These are phyloP conservation scores for Kuraishia piskuri DNA, from an alignment of 805 yeast genomes.

Conservation along the genomic window DNA sequence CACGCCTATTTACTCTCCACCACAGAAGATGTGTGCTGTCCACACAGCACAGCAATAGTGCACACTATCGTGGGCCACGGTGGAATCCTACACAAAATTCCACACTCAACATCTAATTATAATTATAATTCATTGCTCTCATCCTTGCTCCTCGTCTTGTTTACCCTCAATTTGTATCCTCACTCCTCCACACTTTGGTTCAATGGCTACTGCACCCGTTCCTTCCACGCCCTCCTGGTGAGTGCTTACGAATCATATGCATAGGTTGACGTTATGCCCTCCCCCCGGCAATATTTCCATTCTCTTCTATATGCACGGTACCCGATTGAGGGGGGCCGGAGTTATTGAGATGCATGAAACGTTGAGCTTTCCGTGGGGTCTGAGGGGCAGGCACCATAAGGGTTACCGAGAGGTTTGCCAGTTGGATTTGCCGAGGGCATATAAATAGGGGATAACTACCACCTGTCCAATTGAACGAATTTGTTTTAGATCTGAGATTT, in stretches of 20 bases:
- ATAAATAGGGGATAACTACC: not conserved
- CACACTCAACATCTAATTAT: too few species aligned
- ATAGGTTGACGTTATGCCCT: not conserved
- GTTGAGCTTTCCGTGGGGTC: not conserved
- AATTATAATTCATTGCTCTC: too few species aligned
- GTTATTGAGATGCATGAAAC: not conserved
- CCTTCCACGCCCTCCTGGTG: not conserved
- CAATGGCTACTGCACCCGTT: not conserved
- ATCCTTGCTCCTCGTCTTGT: too few species aligned
- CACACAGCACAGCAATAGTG: too few species aligned
- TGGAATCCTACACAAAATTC: too few species aligned
- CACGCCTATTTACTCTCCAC: too few species aligned
- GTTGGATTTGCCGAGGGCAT: not conserved
- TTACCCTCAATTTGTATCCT: too few species aligned
- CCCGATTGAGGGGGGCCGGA: not conserved
- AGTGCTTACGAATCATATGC: not conserved
- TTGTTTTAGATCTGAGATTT: too few species aligned
- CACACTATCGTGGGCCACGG: too few species aligned
- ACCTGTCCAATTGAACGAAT: not conserved
- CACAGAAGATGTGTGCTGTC: too few species aligned
- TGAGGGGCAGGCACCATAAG: not conserved
- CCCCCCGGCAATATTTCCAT: not conserved
- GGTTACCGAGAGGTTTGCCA: not conserved
- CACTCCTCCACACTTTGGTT: too few species aligned
- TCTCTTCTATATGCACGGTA: not conserved